Percentiles rank a stretch among this genome's conserved stretches.
phyloP scores from a whole-genome alignment of 495 filamentous ascomycete genomes.

The Pyrenula massariospora region DNA sequence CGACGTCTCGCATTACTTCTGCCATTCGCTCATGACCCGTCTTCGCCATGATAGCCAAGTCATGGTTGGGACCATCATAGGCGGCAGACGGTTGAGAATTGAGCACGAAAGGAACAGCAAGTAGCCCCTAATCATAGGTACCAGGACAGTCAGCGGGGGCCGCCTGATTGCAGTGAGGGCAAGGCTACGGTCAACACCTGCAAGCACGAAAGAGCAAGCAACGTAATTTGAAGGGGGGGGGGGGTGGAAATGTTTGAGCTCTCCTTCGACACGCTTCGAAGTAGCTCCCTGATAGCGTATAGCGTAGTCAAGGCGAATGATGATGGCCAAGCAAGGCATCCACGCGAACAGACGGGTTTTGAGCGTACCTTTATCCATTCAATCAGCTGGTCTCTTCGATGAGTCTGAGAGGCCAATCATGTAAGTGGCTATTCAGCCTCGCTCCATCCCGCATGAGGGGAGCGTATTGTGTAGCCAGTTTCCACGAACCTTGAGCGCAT shows the following conservation, averaged over 20 bases:
- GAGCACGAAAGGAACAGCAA: constrained; percentile 94
- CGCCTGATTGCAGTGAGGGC: background rate
- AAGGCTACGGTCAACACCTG: background rate
- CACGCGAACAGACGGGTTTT: too few relatives aligned
- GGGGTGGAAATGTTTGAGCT: too few relatives aligned
- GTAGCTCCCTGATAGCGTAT: too few relatives aligned
- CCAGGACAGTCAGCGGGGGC: constrained; percentile 14
- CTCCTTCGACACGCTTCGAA: too few relatives aligned
- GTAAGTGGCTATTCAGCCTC: too few relatives aligned
- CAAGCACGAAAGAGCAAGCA: constrained; percentile 1
- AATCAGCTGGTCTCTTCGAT: constrained; percentile 77
- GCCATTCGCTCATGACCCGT: constrained; percentile 72
- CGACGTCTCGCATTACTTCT: constrained; percentile 92
- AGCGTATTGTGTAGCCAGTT: too few relatives aligned
- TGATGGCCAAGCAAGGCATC: too few relatives aligned
- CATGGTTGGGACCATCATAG: constrained; percentile 38
- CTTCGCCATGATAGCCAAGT: constrained; percentile 37
- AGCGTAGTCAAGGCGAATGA: too few relatives aligned
- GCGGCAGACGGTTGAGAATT: constrained; percentile 87
- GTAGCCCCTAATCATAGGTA: constrained; percentile 73
- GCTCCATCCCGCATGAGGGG: too few relatives aligned
- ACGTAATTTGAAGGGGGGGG: background rate
- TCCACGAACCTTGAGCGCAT: constrained; percentile 60
- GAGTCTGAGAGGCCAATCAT: constrained; percentile 37
- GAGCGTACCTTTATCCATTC: constrained; percentile 55